Conservation (phyloP, 1,284 basidiomycete species). For the Ceratobasidium papillatum region DNA sequence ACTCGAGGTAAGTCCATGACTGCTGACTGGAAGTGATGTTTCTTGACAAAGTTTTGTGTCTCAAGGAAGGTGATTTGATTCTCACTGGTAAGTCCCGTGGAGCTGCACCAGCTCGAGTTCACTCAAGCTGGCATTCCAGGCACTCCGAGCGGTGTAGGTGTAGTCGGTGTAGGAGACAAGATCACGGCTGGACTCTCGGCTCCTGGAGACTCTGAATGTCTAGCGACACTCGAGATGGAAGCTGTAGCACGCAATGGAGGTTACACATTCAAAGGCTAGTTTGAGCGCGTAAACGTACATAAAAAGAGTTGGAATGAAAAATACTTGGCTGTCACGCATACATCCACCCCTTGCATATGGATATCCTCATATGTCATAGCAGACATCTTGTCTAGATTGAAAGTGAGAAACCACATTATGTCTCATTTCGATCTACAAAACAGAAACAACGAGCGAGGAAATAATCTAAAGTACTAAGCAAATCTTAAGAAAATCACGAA, state of each 20-base stretch:
- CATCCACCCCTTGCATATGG: too few species aligned
- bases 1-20: conserved; percentile 72
- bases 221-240: conserved; percentile 71
- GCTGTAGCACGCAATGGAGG: conserved; percentile 75
- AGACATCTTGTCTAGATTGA: too few species aligned
- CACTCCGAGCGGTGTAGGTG: conserved; percentile 91
- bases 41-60: conserved; percentile 28
- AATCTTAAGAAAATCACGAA: not conserved
- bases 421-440: too few species aligned
- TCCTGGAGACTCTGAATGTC: conserved; percentile 54
- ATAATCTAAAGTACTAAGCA: not conserved
- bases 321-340: too few species aligned
- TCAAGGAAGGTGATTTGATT: conserved; percentile 84
- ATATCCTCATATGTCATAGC: too few species aligned
- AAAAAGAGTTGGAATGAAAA: too few species aligned
- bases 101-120: too few species aligned
- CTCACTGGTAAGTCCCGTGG: conserved; percentile 63
- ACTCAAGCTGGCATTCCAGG: too few species aligned
- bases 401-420: too few species aligned
- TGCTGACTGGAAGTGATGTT: conserved; percentile 8
- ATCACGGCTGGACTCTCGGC: conserved; percentile 80
- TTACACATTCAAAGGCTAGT: conserved; percentile 62
- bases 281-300: not conserved
- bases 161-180: conserved; percentile 77
- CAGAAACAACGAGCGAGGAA: not conserved